Conservation (phyloP, 2,329 filamentous ascomycete genomes). For the Claviceps pusilla region DNA sequence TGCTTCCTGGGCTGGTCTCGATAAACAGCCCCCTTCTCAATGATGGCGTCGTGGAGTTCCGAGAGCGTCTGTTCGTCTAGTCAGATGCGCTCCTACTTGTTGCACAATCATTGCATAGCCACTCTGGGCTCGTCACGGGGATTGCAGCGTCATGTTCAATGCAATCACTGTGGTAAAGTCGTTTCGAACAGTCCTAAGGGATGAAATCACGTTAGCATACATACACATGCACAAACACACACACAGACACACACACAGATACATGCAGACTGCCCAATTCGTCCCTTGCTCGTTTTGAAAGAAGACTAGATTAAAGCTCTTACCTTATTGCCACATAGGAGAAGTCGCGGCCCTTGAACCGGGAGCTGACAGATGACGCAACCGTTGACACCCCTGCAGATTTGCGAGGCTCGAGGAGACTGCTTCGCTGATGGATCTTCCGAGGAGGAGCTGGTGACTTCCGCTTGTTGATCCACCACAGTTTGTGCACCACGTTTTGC, state of each 20-base stretch:
- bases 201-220: background rate
- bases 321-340: slow-evolving; percentile 37
- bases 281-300: too few species aligned
- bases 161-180: slow-evolving; percentile 36
- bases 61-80: slow-evolving; percentile 10
- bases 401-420: slow-evolving; percentile 20
- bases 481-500: slow-evolving; percentile 8
- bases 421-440: slow-evolving; percentile 9
- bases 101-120: slow-evolving; percentile 31
- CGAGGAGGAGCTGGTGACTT: background rate
- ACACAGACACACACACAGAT: too few species aligned
- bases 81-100: slow-evolving; percentile 9
- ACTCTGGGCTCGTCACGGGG: slow-evolving; percentile 21
- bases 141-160: slow-evolving; percentile 22
- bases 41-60: background rate
- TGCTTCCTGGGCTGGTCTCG: background rate
- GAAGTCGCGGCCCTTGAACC: slow-evolving; percentile 30
- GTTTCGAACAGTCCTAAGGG: slow-evolving; percentile 24
- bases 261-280: too few species aligned
- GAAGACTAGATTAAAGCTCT: slow-evolving; percentile 7
- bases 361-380: slow-evolving; percentile 33
- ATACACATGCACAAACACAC: background rate
- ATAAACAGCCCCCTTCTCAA: background rate
- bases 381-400: slow-evolving; percentile 28
- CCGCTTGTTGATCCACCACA: background rate